Percentiles rank a stretch among this genome's conserved stretches.
Conservation (phyloP, 2,329 filamentous ascomycete species). For the Xylaria arbuscula region DNA sequence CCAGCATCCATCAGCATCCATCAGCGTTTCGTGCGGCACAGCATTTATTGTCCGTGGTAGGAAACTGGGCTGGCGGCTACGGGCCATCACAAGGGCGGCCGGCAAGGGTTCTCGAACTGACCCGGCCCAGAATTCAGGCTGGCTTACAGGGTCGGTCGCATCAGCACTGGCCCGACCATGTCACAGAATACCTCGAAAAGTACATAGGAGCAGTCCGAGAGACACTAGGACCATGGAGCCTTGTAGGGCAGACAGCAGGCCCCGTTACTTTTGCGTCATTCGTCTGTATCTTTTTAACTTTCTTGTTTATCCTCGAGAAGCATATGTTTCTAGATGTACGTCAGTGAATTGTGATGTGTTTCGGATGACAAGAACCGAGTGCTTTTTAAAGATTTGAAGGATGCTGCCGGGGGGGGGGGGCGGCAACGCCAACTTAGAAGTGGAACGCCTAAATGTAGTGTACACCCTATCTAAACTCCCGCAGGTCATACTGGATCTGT, state of each 20-base stretch:
- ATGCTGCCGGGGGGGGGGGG: not conserved
- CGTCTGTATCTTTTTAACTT: not conserved
- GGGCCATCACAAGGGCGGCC: slow-evolving; percentile 17
- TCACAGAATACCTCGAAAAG: not conserved
- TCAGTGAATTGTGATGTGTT: not conserved
- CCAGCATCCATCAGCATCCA: not conserved
- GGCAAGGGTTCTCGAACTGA: slow-evolving; percentile 23
- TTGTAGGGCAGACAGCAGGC: slow-evolving; percentile 26
- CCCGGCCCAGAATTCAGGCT: slow-evolving; percentile 7
- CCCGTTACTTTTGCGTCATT: not conserved
- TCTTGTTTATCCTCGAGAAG: not conserved
- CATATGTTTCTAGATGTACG: not conserved
- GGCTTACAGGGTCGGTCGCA: slow-evolving; percentile 11
- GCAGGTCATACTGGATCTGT: not conserved
- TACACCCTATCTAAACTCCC: not conserved
- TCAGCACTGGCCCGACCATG: slow-evolving; percentile 9
- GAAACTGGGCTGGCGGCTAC: not conserved
- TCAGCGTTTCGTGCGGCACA: slow-evolving; percentile 11
- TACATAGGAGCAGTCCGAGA: slow-evolving; percentile 8
- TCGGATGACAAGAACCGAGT: not conserved
- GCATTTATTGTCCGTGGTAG: not conserved
- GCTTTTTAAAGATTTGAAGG: slow-evolving; percentile 5
- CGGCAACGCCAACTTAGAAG: not conserved
- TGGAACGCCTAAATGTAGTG: not conserved
- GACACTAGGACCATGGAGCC: slow-evolving; percentile 12